phyloP scores from a whole-genome alignment of 1,284 basidiomycete species.

The Coriolopsis trogii region DNA sequence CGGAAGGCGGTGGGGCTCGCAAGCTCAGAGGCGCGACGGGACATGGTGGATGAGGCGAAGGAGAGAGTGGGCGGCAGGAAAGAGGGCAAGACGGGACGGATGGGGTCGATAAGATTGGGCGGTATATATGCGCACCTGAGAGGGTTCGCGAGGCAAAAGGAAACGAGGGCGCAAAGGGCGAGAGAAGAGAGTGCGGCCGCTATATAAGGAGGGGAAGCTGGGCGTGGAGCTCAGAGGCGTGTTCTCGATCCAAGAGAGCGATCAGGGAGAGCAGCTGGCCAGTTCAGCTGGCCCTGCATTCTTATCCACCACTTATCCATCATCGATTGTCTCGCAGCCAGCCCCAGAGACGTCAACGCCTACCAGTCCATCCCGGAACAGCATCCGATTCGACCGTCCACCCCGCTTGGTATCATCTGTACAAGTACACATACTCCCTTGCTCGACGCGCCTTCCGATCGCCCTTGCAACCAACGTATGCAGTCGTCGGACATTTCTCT shows the following conservation, averaged over 20 bases:
- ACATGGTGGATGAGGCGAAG: slow-evolving; percentile 16
- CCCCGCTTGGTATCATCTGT: slow-evolving; percentile 9
- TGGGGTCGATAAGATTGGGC: slow-evolving; percentile 32
- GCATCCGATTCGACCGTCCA: background rate
- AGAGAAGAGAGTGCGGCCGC: background rate
- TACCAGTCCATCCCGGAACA: background rate
- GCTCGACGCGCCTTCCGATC: background rate
- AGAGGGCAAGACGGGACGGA: slow-evolving; percentile 1
- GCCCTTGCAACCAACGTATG: no score
- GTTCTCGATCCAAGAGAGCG: slow-evolving; percentile 1
- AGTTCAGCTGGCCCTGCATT: no score
- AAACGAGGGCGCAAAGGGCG: background rate
- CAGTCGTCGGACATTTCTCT: background rate
- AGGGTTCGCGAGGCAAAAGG: background rate
- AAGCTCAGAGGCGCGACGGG: slow-evolving; percentile 23
- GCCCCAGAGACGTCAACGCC: background rate
- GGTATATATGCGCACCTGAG: slow-evolving; percentile 9
- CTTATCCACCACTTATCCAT: slow-evolving; percentile 1
- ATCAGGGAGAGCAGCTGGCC: slow-evolving; percentile 1
- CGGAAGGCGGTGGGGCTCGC: slow-evolving; percentile 19
- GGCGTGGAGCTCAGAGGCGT: background rate
- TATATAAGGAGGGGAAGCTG: slow-evolving; percentile 3
- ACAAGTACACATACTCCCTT: slow-evolving; percentile 20
- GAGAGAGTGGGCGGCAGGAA: background rate
- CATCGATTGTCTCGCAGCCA: slow-evolving; percentile 13